Evolutionary conservation across 768 basidiomycete genomes (phyloP).

Genomic region (Cyclocybe aegerita): DNA sequence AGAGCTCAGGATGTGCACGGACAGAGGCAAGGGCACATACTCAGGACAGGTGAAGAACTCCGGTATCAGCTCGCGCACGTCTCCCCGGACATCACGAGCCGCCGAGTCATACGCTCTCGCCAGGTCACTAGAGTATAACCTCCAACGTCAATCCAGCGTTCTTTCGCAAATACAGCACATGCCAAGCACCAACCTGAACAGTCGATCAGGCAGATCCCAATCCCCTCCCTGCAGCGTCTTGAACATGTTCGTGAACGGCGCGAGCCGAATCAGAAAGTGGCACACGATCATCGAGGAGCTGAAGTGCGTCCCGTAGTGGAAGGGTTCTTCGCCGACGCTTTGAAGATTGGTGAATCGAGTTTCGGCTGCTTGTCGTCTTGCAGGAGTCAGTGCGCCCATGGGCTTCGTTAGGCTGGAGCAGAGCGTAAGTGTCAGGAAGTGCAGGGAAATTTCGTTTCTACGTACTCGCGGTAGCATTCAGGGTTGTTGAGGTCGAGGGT

Average conservation of each 20-base stretch:
- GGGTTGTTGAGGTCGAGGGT: constrained; percentile 63
- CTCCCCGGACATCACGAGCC: constrained; percentile 81
- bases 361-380: constrained; percentile 71
- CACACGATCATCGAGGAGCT: constrained; percentile 97
- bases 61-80: constrained; percentile 91
- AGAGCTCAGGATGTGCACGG: not conserved
- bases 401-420: constrained; percentile 69
- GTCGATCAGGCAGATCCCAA: constrained; percentile 89
- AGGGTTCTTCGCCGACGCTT: constrained; percentile 83
- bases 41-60: constrained; percentile 87
- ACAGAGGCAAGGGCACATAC: constrained; percentile 34
- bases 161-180: not conserved
- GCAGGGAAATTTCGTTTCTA: constrained; percentile 1
- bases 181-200: constrained; percentile 62
- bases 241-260: constrained; percentile 94
- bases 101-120: constrained; percentile 84
- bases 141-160: not conserved
- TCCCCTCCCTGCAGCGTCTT: constrained; percentile 92
- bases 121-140: constrained; percentile 53
- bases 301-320: constrained; percentile 94
- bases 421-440: not conserved
- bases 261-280: constrained; percentile 87
- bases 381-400: constrained; percentile 86
- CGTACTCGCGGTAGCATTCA: constrained; percentile 73
- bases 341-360: constrained; percentile 73